Evolutionary conservation across 2,329 filamentous ascomycete genomes (phyloP).

Genomic region (Trichoderma arundinaceum): DNA sequence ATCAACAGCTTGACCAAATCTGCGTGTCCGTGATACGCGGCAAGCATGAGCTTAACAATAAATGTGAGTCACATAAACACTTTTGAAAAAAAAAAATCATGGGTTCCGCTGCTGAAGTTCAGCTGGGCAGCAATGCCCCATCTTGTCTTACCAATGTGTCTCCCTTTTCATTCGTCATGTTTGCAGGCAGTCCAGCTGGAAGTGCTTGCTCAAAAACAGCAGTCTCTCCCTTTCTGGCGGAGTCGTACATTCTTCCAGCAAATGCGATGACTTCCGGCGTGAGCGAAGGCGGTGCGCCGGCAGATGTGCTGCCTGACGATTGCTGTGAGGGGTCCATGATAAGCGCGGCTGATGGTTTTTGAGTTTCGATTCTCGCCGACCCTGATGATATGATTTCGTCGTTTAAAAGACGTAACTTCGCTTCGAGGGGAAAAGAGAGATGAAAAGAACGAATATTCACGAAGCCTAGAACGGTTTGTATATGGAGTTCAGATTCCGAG

Average conservation of each 20-base stretch:
- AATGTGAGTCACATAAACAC: constrained; percentile 6
- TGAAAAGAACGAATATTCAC: background rate
- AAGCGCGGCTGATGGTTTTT: background rate
- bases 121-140: background rate
- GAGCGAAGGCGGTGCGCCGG: constrained; percentile 41
- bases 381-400: too few species aligned
- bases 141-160: constrained; percentile 64
- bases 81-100: too few species aligned
- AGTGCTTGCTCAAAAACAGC: constrained; percentile 67
- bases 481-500: constrained; percentile 24
- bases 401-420: background rate
- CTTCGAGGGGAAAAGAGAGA: background rate
- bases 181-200: constrained; percentile 67
- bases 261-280: constrained; percentile 70
- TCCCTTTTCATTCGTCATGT: constrained; percentile 74
- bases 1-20: constrained; percentile 66
- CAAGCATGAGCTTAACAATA: constrained; percentile 67
- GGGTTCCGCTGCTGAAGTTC: background rate
- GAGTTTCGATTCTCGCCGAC: background rate
- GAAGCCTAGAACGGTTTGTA: background rate
- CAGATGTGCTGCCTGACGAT: constrained; percentile 1
- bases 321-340: constrained; percentile 29
- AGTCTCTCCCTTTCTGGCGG: constrained; percentile 65
- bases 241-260: constrained; percentile 69
- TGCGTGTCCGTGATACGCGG: constrained; percentile 71